A percentile compares a stretch with the other conserved stretches of the same genome.
Conservation (phyloP, 306 rosid species). For the Alnus rubra region DNA sequence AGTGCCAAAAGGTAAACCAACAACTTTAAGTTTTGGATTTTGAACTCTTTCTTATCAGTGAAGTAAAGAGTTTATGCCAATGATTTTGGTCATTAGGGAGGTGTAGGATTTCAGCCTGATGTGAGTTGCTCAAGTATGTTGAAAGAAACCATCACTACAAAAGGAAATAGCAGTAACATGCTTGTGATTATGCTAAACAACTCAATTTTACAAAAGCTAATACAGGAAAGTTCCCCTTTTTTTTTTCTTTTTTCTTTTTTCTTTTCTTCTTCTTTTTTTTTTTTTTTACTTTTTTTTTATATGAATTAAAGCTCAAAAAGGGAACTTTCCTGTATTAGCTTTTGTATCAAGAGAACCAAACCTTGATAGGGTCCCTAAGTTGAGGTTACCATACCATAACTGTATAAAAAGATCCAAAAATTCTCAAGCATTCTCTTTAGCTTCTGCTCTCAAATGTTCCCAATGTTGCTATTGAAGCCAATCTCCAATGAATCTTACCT, state of each 20-base stretch:
- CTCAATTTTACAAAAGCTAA: not conserved
- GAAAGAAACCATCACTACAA: not conserved
- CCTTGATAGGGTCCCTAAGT: not conserved
- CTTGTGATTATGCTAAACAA: not conserved
- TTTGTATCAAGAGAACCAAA: not conserved
- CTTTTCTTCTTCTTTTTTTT: no score
- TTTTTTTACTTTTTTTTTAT: no score
- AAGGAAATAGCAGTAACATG: not conserved
- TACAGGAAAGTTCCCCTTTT: not conserved
- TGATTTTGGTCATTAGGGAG: not conserved
- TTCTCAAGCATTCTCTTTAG: not conserved
- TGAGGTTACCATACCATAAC: not conserved
- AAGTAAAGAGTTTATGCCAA: not conserved
- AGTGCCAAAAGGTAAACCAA: not conserved
- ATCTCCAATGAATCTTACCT: slow-evolving; percentile 4
- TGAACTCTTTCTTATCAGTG: not conserved
- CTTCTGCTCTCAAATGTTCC: slow-evolving; percentile 6
- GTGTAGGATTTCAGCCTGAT: not conserved
- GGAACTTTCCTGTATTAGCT: no score
- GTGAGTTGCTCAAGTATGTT: not conserved
- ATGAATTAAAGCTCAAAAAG: no score
- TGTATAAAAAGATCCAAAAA: slow-evolving; percentile 8
- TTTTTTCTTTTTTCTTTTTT: no score
- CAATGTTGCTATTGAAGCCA: slow-evolving; percentile 5
- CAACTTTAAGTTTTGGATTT: not conserved